Conservation (phyloP, 164 flowering plant genomes). For the Umbellularia californica region DNA sequence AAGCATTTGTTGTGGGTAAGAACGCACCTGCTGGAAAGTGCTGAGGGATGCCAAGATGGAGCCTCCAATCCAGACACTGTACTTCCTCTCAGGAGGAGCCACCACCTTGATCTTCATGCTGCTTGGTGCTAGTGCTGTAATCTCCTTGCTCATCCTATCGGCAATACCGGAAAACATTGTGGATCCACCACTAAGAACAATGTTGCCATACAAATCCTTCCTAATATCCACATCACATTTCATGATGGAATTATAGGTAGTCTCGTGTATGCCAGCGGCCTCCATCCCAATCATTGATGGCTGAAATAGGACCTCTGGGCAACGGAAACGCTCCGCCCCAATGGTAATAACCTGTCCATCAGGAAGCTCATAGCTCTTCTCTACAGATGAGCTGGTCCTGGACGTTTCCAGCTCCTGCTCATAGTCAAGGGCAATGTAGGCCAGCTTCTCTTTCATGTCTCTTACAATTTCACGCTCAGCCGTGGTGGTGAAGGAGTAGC, state of each 20-base stretch:
- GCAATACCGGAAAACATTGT: constrained; percentile 41
- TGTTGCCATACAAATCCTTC: constrained; percentile 39
- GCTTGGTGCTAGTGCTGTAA: constrained; percentile 38
- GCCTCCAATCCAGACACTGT: constrained; percentile 43
- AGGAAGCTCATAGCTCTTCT: constrained; percentile 35
- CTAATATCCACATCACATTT: constrained; percentile 40
- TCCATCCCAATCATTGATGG: constrained; percentile 43
- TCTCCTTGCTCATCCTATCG: constrained; percentile 39
- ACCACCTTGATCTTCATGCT: constrained; percentile 44
- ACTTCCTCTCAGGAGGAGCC: constrained; percentile 41
- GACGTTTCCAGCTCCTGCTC: constrained; percentile 31
- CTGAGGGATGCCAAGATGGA: constrained; percentile 41
- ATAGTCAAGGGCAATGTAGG: constrained; percentile 33
- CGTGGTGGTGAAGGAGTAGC: constrained; percentile 32
- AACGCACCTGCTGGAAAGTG: constrained; percentile 37
- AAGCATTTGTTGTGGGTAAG: background rate
- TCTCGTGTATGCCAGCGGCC: constrained; percentile 40
- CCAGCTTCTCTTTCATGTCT: constrained; percentile 64
- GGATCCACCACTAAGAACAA: constrained; percentile 40
- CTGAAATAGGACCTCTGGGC: constrained; percentile 42
- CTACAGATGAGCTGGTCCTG: constrained; percentile 30
- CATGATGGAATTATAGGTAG: constrained; percentile 39
- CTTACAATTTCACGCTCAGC: constrained; percentile 42
- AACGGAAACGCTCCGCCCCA: constrained; percentile 38
- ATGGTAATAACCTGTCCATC: constrained; percentile 36